Conservation (phyloP, 768 basidiomycete genomes). For the Lentinula aciculospora region DNA sequence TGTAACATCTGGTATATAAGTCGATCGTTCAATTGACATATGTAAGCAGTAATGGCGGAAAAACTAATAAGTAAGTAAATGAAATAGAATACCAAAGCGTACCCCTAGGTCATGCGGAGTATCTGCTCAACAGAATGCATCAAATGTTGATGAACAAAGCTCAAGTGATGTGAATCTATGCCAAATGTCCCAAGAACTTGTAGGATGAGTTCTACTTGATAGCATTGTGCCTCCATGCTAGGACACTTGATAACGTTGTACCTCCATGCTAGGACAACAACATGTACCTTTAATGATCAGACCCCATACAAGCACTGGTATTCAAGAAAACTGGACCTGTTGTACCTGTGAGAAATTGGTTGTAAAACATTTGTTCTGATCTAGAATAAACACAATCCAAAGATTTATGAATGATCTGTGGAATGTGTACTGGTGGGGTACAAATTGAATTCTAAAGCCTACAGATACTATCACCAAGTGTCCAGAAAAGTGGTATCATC, state of each 20-base stretch:
- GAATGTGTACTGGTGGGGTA: neutral
- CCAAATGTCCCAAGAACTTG: neutral
- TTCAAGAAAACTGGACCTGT: neutral
- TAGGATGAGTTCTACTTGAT: neutral
- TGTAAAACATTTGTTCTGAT: neutral
- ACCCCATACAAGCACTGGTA: neutral
- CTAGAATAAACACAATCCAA: neutral
- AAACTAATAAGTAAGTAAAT: too few relatives aligned
- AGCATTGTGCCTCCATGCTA: too few relatives aligned
- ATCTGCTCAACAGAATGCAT: too few relatives aligned
- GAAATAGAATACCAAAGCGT: too few relatives aligned
- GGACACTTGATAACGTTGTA: too few relatives aligned
- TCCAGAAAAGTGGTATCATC: neutral
- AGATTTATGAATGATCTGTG: neutral
- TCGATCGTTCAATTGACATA: too few relatives aligned
- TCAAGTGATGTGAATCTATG: neutral
- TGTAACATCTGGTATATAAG: too few relatives aligned
- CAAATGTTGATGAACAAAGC: neutral
- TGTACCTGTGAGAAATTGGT: neutral
- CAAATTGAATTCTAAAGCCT: neutral
- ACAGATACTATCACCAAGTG: neutral
- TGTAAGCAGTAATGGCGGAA: too few relatives aligned
- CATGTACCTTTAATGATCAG: neutral
- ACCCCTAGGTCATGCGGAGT: too few relatives aligned
- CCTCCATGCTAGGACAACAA: neutral